Percentiles rank a stretch among this genome's conserved stretches.
Conservation (phyloP, 176 grass and related monocot genomes). For the Calamus simplicifolius region DNA sequence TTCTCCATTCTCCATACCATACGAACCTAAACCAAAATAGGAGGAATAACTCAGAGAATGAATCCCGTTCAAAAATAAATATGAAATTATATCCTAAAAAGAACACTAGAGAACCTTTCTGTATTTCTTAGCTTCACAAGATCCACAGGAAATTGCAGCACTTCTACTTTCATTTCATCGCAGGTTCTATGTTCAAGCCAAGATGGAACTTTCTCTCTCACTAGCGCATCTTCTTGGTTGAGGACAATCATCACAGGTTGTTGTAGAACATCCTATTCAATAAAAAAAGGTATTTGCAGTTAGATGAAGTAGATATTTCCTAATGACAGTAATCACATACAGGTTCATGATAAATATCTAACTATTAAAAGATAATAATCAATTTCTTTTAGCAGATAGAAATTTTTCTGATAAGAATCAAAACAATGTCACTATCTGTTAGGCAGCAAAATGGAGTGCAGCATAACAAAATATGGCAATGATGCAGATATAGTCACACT, state of each 20-base stretch:
- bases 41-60: slow-evolving; percentile 7
- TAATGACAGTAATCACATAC: no score
- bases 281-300: slow-evolving; percentile 1
- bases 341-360: no score
- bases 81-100: slow-evolving; percentile 4
- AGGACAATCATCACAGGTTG: slow-evolving; percentile 56
- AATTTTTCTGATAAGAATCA: no score
- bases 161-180: slow-evolving; percentile 29
- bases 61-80: slow-evolving; percentile 1
- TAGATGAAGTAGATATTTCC: no score
- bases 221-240: slow-evolving; percentile 36
- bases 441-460: no score
- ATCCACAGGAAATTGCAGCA: slow-evolving; percentile 60
- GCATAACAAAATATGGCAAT: no score
- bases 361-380: no score
- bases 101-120: slow-evolving; percentile 38
- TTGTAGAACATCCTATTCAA: slow-evolving; percentile 50
- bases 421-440: no score
- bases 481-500: no score
- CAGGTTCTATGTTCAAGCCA: slow-evolving; percentile 73
- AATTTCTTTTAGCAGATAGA: no score
- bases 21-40: slow-evolving; percentile 45
- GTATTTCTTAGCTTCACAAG: slow-evolving; percentile 33
- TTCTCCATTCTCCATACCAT: slow-evolving; percentile 63
- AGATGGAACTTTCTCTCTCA: slow-evolving; percentile 42